phyloP scores from a whole-genome alignment of 2,329 filamentous ascomycete species.

The Endothia cerciana region DNA sequence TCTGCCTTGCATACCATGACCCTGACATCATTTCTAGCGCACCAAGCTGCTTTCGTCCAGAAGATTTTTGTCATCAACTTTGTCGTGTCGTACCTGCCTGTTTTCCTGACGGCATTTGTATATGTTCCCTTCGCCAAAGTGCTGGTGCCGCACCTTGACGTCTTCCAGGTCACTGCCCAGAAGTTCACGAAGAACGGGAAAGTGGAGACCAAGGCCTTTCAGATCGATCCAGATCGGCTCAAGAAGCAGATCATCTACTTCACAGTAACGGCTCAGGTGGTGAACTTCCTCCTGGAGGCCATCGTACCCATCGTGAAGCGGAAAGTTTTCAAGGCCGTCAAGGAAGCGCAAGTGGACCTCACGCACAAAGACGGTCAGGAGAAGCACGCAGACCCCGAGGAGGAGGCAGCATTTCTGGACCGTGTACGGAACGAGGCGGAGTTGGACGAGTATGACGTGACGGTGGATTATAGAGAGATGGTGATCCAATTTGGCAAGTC shows the following conservation, averaged over 20 bases:
- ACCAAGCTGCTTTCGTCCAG: slow-evolving; percentile 81
- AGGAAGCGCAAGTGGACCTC: slow-evolving; percentile 68
- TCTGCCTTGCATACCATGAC: background rate
- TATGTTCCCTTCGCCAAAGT: slow-evolving; percentile 89
- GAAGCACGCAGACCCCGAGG: slow-evolving; percentile 66
- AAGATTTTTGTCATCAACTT: slow-evolving; percentile 98
- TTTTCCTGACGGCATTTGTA: slow-evolving; percentile 91
- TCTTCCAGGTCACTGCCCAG: slow-evolving; percentile 76
- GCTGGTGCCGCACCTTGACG: slow-evolving; percentile 82
- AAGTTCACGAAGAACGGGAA: slow-evolving; percentile 77
- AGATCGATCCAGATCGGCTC: slow-evolving; percentile 81
- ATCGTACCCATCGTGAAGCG: slow-evolving; percentile 85
- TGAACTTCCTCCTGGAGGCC: slow-evolving; percentile 84
- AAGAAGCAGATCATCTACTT: slow-evolving; percentile 95
- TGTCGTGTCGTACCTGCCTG: slow-evolving; percentile 90
- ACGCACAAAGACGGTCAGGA: slow-evolving; percentile 54
- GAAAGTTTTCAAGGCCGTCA: slow-evolving; percentile 76
- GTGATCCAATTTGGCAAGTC: slow-evolving; percentile 72
- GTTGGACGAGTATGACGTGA: slow-evolving; percentile 85
- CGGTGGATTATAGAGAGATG: slow-evolving; percentile 91
- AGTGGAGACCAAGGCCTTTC: slow-evolving; percentile 67
- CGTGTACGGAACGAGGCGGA: slow-evolving; percentile 83
- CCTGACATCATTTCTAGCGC: slow-evolving; percentile 51
- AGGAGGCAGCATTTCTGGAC: slow-evolving; percentile 79
- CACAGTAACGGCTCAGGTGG: slow-evolving; percentile 89